phyloP scores from a whole-genome alignment of 345 rosid species.

The Hibiscus trionum region DNA sequence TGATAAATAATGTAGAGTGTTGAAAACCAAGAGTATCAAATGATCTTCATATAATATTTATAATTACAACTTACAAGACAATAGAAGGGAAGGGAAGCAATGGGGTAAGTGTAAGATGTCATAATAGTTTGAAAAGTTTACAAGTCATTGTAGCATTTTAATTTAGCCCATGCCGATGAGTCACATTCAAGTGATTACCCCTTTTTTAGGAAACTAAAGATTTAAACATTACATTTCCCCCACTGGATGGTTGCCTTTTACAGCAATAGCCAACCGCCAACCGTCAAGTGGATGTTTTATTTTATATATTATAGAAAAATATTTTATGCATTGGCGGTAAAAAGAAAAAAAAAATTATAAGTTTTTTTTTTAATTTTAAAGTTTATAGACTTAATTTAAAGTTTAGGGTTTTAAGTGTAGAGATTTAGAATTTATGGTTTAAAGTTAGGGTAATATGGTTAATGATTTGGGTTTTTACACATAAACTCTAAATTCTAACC shows the following conservation, averaged over 20 bases:
- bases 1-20: not conserved
- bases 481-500: too few species aligned
- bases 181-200: slow-evolving; percentile 8
- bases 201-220: not conserved
- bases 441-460: too few species aligned
- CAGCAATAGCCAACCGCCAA: not conserved
- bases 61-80: not conserved
- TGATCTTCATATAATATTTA: too few species aligned
- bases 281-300: not conserved
- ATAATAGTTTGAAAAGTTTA: slow-evolving; percentile 12
- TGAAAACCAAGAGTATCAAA: too few species aligned
- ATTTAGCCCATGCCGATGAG: slow-evolving; percentile 9
- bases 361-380: too few species aligned
- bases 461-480: too few species aligned
- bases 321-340: too few species aligned
- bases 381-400: too few species aligned
- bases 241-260: not conserved
- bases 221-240: not conserved
- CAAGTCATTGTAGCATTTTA: not conserved
- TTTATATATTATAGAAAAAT: too few species aligned
- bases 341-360: too few species aligned
- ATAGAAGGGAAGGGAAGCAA: not conserved
- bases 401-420: too few species aligned
- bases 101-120: not conserved
- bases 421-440: too few species aligned